These are phyloP conservation scores for Eucalyptus leucophloia DNA, from an alignment of 345 rosid species.

Conservation along the genomic window DNA sequence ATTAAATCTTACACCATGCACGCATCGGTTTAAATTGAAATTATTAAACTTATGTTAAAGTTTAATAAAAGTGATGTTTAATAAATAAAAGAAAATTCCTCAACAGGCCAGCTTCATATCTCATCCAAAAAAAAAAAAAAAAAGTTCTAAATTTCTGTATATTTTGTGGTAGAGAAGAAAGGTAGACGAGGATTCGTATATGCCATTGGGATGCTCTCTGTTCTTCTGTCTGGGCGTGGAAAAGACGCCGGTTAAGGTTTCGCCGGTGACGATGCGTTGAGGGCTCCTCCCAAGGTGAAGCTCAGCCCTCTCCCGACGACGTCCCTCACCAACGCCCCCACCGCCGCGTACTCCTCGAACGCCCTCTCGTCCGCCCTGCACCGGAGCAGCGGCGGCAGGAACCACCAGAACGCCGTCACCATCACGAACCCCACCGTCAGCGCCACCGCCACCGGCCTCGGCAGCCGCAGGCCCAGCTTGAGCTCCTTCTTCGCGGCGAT, in stretches of 20 bases:
- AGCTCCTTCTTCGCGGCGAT: slow-evolving; percentile 15
- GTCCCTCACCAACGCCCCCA: neutral
- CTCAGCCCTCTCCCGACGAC: neutral
- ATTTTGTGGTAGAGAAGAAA: neutral
- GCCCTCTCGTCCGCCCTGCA: slow-evolving; percentile 10
- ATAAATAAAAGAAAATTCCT: no score
- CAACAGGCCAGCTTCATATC: neutral
- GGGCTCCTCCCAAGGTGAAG: neutral
- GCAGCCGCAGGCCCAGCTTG: slow-evolving; percentile 29
- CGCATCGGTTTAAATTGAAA: neutral
- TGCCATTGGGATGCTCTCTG: neutral
- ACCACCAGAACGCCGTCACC: slow-evolving; percentile 11
- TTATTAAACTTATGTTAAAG: neutral
- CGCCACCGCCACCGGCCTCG: slow-evolving; percentile 29
- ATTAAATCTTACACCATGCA: neutral
- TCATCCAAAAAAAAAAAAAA: neutral
- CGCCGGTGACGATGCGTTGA: neutral
- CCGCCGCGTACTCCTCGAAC: slow-evolving; percentile 23
- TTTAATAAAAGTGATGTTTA: no score
- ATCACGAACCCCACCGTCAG: slow-evolving; percentile 15
- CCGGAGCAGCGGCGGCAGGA: slow-evolving; percentile 18
- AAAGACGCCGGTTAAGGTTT: neutral
- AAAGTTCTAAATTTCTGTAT: neutral
- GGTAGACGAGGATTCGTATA: neutral
- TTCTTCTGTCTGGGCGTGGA: neutral